Conservation (phyloP, 257 asterid genomes). For the Solanum dulcamara region DNA sequence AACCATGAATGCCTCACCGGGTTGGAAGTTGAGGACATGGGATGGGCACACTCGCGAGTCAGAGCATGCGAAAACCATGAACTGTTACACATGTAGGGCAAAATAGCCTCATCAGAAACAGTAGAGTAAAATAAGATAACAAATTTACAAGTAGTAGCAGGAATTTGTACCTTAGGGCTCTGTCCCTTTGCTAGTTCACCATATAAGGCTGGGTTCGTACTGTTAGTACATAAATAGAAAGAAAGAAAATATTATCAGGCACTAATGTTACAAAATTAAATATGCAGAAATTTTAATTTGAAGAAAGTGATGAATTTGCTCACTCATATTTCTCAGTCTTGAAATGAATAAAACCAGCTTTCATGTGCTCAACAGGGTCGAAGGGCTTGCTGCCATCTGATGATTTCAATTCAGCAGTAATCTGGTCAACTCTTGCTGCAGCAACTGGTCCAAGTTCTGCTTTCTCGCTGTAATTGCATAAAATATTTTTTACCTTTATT, state of each 20-base stretch:
- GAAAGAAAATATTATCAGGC: not conserved
- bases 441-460: conserved; percentile 70
- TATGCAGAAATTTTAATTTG: not conserved
- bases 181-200: conserved; percentile 82
- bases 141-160: not conserved
- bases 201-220: conserved; percentile 56
- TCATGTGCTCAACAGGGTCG: conserved; percentile 55
- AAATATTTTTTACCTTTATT: not conserved
- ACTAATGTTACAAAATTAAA: not conserved
- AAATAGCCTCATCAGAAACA: not conserved
- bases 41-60: conserved; percentile 98
- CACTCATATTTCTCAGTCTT: conserved; percentile 88
- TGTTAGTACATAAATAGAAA: conserved; percentile 6
- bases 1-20: conserved; percentile 88
- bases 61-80: conserved; percentile 81
- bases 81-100: conserved; percentile 23
- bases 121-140: not conserved
- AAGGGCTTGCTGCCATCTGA: conserved; percentile 19
- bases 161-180: conserved; percentile 59
- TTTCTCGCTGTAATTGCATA: conserved; percentile 49
- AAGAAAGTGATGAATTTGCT: not conserved
- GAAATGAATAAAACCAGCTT: conserved; percentile 67
- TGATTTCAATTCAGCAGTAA: conserved; percentile 58
- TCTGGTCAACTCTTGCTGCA: conserved; percentile 55
- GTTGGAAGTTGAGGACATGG: conserved; percentile 61